phyloP scores from a whole-genome alignment of 805 yeast genomes.

The Hanseniaspora valbyensis region DNA sequence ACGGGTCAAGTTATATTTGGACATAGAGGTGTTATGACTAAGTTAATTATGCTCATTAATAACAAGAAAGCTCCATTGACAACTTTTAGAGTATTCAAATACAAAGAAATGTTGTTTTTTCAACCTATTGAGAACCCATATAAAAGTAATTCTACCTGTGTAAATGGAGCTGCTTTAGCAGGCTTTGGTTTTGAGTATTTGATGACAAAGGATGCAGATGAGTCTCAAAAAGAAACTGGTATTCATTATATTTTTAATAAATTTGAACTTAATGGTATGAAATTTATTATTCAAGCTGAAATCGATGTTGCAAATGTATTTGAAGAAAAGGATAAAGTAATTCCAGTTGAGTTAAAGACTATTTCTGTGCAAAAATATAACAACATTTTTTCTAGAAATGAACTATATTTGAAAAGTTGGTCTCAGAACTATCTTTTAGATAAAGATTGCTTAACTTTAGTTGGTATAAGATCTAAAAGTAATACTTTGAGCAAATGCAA shows the following conservation, averaged over 20 bases:
- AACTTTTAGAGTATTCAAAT: conserved; percentile 3
- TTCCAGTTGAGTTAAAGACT: conserved; percentile 5
- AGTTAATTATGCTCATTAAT: not conserved
- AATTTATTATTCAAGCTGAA: conserved; percentile 8
- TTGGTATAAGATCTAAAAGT: not conserved
- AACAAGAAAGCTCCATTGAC: not conserved
- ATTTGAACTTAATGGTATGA: not conserved
- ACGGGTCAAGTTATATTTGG: not conserved
- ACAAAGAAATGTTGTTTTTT: not conserved
- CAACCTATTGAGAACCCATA: conserved; percentile 8
- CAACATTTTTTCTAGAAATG: not conserved
- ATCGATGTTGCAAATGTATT: not conserved
- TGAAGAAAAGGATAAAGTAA: not conserved
- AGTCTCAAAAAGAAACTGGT: not conserved
- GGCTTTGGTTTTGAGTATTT: conserved; percentile 12
- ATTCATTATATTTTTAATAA: conserved; percentile 4
- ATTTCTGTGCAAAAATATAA: not conserved
- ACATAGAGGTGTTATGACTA: conserved; percentile 13
- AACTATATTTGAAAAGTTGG: conserved; percentile 3
- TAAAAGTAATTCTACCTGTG: not conserved
- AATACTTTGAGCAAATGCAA: not conserved
- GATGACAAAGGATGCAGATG: not conserved
- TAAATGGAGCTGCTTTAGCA: not conserved
- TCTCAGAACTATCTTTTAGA: conserved; percentile 9
- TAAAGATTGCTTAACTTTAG: not conserved